phyloP scores from a whole-genome alignment of 2,329 filamentous ascomycete genomes.

The Fusarium udum region DNA sequence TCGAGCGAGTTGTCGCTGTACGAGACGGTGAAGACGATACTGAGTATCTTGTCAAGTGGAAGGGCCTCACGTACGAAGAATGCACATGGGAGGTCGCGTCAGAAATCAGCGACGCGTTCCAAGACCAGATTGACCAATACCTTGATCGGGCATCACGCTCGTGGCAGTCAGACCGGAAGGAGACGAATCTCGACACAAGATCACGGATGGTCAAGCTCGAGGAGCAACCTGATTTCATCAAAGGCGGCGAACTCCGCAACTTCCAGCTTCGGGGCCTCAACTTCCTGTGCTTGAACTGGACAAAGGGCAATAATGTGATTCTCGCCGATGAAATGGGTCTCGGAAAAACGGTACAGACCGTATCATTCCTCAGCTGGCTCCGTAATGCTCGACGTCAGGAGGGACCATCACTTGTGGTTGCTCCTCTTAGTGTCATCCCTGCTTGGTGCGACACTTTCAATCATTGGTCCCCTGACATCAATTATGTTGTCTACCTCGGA shows the following conservation, averaged over 20 bases:
- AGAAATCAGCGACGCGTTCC: constrained; percentile 79
- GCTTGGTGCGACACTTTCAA: constrained; percentile 99
- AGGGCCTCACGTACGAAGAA: constrained; percentile 89
- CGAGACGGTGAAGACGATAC: constrained; percentile 81
- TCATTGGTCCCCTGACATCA: constrained; percentile 92
- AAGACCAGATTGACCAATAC: constrained; percentile 91
- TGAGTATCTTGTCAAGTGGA: constrained; percentile 98
- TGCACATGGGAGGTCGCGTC: constrained; percentile 91
- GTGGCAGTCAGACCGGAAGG: constrained; percentile 80
- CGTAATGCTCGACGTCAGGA: constrained; percentile 89
- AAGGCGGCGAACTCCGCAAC: constrained; percentile 83
- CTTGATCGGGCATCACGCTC: constrained; percentile 83
- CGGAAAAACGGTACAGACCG: constrained; percentile 97
- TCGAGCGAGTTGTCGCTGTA: constrained; percentile 90
- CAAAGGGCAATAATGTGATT: constrained; percentile 92
- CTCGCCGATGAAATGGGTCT: constrained; percentile 98
- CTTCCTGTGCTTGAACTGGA: constrained; percentile 97
- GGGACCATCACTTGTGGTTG: constrained; percentile 96
- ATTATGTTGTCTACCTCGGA: constrained; percentile 96
- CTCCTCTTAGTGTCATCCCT: constrained; percentile 94
- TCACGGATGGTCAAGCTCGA: constrained; percentile 77
- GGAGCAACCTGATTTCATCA: constrained; percentile 85
- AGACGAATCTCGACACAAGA: constrained; percentile 79
- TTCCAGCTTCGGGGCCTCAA: constrained; percentile 96
- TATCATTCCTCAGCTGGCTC: constrained; percentile 96